phyloP scores from a whole-genome alignment of 306 rosid species.

The Erythrophleum fordii region DNA sequence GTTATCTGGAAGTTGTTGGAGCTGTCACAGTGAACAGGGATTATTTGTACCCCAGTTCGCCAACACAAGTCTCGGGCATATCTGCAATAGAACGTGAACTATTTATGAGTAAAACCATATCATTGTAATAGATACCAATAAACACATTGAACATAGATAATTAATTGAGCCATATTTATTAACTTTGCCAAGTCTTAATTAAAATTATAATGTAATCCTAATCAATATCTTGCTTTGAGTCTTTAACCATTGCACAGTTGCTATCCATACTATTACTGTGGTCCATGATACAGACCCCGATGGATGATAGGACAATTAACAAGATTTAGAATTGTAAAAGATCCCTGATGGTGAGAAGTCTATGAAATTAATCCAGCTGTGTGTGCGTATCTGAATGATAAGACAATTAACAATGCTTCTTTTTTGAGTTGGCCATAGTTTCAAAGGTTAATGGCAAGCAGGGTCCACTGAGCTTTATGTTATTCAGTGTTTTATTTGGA shows the following conservation, averaged over 20 bases:
- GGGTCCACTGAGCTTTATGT: constrained; percentile 24
- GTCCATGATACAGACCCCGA: no score
- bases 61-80: constrained; percentile 39
- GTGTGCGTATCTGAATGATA: no score
- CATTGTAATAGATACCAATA: background rate
- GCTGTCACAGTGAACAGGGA: background rate
- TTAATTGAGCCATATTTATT: background rate
- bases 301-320: no score
- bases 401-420: no score
- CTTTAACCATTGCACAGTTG: background rate
- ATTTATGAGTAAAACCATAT: background rate
- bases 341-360: constrained; percentile 3
- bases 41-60: background rate
- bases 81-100: constrained; percentile 40
- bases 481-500: no score
- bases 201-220: background rate
- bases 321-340: no score
- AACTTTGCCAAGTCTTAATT: background rate
- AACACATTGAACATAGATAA: background rate
- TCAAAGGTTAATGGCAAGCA: background rate
- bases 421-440: background rate
- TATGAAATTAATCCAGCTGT: constrained; percentile 24
- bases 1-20: constrained; percentile 3
- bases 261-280: background rate
- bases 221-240: background rate